phyloP scores from a whole-genome alignment of 2,329 filamentous ascomycete species.

The Calonectria pseudoreteaudii region DNA sequence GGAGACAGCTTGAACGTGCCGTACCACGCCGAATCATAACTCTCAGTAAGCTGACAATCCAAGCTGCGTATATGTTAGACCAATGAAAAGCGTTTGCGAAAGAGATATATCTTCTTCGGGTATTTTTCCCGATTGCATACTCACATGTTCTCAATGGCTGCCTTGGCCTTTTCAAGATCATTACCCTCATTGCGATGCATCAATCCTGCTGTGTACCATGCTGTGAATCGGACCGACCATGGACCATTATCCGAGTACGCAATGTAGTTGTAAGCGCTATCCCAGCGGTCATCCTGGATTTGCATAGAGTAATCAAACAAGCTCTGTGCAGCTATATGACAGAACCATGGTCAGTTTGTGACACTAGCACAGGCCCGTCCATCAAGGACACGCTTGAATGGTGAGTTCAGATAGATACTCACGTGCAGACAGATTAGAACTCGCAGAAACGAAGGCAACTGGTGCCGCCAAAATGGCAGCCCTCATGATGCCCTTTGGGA shows the following conservation, averaged over 20 bases:
- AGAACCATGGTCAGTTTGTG: neutral
- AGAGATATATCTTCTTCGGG: neutral
- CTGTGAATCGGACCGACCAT: constrained; percentile 57
- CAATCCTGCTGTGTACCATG: constrained; percentile 55
- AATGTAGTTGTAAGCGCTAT: constrained; percentile 56
- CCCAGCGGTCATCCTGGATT: constrained; percentile 53
- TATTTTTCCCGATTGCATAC: neutral
- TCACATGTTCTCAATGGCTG: constrained; percentile 50
- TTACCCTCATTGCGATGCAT: constrained; percentile 49
- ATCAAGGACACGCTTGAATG: neutral
- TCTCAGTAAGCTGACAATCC: constrained; percentile 49
- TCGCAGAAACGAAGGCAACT: neutral
- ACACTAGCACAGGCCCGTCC: neutral
- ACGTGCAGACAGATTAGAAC: constrained; percentile 3
- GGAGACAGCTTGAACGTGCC: constrained; percentile 55
- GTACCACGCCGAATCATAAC: constrained; percentile 55
- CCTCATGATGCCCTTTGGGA: neutral
- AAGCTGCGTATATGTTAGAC: constrained; percentile 29
- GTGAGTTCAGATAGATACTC: neutral
- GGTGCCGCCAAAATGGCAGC: neutral
- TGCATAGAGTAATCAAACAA: constrained; percentile 55
- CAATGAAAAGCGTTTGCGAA: neutral
- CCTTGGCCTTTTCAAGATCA: constrained; percentile 50
- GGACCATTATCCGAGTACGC: constrained; percentile 55
- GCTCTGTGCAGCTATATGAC: constrained; percentile 46